Base-by-base conservation (phyloP, 2,329 filamentous ascomycete genomes). In the Ilyonectria sp. region DNA sequence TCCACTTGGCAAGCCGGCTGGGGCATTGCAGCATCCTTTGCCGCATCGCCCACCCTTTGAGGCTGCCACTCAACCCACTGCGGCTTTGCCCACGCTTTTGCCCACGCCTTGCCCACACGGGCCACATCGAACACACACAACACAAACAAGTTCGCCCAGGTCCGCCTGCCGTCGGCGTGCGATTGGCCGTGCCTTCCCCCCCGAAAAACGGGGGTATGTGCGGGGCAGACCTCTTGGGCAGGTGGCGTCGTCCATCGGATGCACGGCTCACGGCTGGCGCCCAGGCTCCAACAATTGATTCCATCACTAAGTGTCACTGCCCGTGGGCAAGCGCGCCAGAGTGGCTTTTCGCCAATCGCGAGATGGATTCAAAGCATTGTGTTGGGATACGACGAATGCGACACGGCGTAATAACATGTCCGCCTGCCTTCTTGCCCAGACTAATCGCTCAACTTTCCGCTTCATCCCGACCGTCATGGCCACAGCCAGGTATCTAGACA, bases 321-420 rank as follows among this genome's bases (percentile, higher is more conserved):
- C 15, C 15, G 15, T 43, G 31, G n/a, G 15, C 40, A 43, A 40
- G 15, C 40, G 37, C 37, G 15, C 15, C 37, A 26, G 31, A 33
- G 31, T 3, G 31, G 31, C 31, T 11, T 33, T 33, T 37, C 26
- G 26, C 26, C 26, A 26, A 26, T 60, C 52, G 53, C 21, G 37
- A 61, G 31, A 56, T 26, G 26, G 5, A 7, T 37, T 15, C 33
- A 37, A 13, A 33, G 46, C 33, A 37, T 35, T 5, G 33, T 33
- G 29, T 44, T 21, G 26, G 37, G 44, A 57, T 66, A 62, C 63
- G 63, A 58, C 35, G 13, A 57, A 66, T 66, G 58, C 63, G 63
- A 61, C 55, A 61, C 55, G 37, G 23, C 33, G 53, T 21, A 26
- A 43, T n/a, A n/a, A 7, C 40, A 33, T 33, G 31, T 33, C 31